Evolutionary conservation across 2,329 filamentous ascomycete genomes (phyloP).

Genomic region (Trichoderma oligosporum): DNA sequence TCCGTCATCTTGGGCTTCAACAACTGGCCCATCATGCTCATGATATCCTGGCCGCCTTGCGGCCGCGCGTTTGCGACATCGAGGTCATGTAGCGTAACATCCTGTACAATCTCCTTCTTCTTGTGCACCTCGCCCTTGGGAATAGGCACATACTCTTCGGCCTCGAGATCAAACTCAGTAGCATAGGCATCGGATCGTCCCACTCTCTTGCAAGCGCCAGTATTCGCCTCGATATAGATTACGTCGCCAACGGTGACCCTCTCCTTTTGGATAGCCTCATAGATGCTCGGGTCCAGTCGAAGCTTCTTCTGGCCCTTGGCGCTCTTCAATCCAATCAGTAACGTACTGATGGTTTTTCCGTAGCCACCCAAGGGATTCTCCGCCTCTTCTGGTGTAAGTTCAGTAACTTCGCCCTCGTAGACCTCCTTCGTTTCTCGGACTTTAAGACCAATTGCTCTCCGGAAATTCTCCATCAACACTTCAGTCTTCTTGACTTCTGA

Average conservation of each 20-base stretch:
- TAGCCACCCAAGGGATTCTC: slow-evolving; percentile 97
- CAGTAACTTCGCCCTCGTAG: slow-evolving; percentile 97
- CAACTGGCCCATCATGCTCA: slow-evolving; percentile 99
- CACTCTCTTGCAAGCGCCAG: slow-evolving; percentile 94
- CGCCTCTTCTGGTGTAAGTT: slow-evolving; percentile 94
- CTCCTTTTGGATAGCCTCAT: slow-evolving; percentile 99
- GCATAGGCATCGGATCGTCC: slow-evolving; percentile 95
- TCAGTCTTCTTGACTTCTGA: slow-evolving; percentile 99
- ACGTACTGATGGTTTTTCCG: slow-evolving; percentile 93
- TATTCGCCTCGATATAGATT: slow-evolving; percentile 99
- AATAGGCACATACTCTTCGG: slow-evolving; percentile 97
- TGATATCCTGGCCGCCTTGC: slow-evolving; percentile 96
- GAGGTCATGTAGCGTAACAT: slow-evolving; percentile 93
- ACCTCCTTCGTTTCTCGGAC: slow-evolving; percentile 99
- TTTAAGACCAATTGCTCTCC: slow-evolving; percentile 90
- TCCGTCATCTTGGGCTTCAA: slow-evolving; percentile 99
- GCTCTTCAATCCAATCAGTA: slow-evolving; percentile 91
- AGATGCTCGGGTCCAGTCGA: slow-evolving; percentile 93
- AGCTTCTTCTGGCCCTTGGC: slow-evolving; percentile 97
- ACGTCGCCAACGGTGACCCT: slow-evolving; percentile 93
- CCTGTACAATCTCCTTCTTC: slow-evolving; percentile 99
- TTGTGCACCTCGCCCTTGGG: slow-evolving; percentile 99
- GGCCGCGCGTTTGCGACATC: slow-evolving; percentile 94
- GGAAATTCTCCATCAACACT: slow-evolving; percentile 98
- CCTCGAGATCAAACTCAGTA: slow-evolving; percentile 97